These are phyloP conservation scores for Grammothele lineata DNA, from an alignment of 768 basidiomycete genomes.

Conservation along the genomic window DNA sequence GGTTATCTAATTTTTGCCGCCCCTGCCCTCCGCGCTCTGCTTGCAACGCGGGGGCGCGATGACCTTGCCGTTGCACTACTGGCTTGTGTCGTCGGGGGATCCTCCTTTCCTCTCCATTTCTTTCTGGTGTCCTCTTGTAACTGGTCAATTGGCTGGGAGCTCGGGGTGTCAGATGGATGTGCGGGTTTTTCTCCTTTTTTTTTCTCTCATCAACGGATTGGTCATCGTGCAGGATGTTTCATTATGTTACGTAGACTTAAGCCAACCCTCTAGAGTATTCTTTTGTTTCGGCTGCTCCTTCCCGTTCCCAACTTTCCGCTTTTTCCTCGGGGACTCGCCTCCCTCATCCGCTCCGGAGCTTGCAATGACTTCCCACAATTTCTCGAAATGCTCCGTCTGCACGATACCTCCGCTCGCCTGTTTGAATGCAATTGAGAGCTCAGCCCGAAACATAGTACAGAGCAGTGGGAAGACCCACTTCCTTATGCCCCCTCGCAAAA, in stretches of 20 bases:
- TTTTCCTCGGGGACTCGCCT: slow-evolving; percentile 12
- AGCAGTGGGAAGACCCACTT: slow-evolving; percentile 2
- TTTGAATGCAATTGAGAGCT: background rate
- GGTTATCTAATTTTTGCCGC: slow-evolving; percentile 31
- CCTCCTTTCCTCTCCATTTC: slow-evolving; percentile 13
- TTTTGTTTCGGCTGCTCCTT: slow-evolving; percentile 9
- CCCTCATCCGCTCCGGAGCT: slow-evolving; percentile 6
- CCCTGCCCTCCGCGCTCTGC: slow-evolving; percentile 27
- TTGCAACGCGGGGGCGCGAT: slow-evolving; percentile 27
- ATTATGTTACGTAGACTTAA: slow-evolving; percentile 8
- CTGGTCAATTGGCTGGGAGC: slow-evolving; percentile 9
- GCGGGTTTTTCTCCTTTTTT: too few relatives aligned
- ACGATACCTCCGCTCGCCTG: slow-evolving; percentile 49
- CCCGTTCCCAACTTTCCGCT: slow-evolving; percentile 5
- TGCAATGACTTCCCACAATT: slow-evolving; percentile 23
- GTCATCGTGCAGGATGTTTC: too few relatives aligned
- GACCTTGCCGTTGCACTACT: slow-evolving; percentile 26
- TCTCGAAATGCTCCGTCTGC: slow-evolving; percentile 20
- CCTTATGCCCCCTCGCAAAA: slow-evolving; percentile 42
- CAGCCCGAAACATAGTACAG: background rate
- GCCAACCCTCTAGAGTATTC: slow-evolving; percentile 25
- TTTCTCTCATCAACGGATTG: too few relatives aligned
- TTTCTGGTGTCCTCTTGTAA: slow-evolving; percentile 9
- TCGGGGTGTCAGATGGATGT: slow-evolving; percentile 1
- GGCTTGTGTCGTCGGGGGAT: slow-evolving; percentile 30